Evolutionary conservation across 139 green algal genomes (phyloP), one percentile per base, ranked within the genome.

Genomic region (Zygnema circumcarinatum): DNA sequence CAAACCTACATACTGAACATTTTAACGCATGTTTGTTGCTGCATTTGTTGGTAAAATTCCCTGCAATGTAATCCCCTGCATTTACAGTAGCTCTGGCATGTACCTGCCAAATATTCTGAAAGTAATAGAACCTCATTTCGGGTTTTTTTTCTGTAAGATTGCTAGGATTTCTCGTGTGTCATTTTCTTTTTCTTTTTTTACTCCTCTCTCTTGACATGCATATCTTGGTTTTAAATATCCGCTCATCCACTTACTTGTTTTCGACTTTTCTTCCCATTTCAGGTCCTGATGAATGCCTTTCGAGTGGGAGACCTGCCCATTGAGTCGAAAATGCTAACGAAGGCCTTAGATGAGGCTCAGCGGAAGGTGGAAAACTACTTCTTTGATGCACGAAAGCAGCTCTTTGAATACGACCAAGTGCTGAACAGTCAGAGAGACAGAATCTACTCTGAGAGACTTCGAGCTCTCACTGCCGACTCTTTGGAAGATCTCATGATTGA

Each of bases 401-500:
- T 98, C 74, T 98, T 98, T 79, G 96, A 98, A 81, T 98, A 98
- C 87, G 96, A 98, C 90, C 92, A 98, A 91, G 96, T 99, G 85
- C 86, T 99, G 25, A 99, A 99, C 95, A 98, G 94, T 3, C 97
- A 99, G 94, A 93, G 97, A 53, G 96, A 98, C 83, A 95, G 95
- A 83, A 91, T 99, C 29, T 99, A 99, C 89, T 83, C 90, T 0
- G 95, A 98, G 89, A 93, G 97, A 21, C 87, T 95, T 2, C 87
- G 91, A 1, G 96, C 95, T 2, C 94, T 99, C 74, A 88, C 95
- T 80, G 87, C 94, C n/a, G 81, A 81, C 36, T 85, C 94, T 75
- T 92, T 99, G 40, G 84, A 84, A 1, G 69, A 87, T 20, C 82
- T 95, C 41, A 97, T 99, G 95, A 11, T 96, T 0, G 96, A 99